Conservation (phyloP, 441 rosid genomes). For the Gossypium laxum region DNA sequence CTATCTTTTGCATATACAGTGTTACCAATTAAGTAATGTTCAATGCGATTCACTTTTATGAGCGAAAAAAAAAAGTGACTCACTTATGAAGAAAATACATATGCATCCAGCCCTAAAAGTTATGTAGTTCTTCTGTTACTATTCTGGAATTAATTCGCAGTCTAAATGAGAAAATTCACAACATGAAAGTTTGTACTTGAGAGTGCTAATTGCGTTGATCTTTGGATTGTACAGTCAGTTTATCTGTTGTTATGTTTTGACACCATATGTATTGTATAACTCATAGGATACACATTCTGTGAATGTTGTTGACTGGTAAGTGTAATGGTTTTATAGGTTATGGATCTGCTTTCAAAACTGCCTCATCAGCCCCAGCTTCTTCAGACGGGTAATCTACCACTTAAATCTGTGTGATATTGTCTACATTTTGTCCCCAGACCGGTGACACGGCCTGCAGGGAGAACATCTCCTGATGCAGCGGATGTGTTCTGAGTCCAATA, state of each 20-base stretch:
- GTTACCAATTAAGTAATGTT: background rate
- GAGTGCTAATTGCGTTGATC: background rate
- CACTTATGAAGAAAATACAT: background rate
- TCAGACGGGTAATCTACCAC: slow-evolving; percentile 60
- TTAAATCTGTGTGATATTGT: slow-evolving; percentile 6
- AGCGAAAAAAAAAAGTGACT: background rate
- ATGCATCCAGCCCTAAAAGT: background rate
- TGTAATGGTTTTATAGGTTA: slow-evolving; percentile 36
- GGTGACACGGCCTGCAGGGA: background rate
- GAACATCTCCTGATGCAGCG: slow-evolving; percentile 1
- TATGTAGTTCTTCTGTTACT: background rate
- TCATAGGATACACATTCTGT: background rate
- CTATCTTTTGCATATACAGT: background rate
- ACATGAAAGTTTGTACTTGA: background rate
- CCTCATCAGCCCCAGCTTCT: slow-evolving; percentile 87
- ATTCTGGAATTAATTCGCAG: background rate
- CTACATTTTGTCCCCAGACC: background rate
- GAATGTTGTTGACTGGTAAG: background rate
- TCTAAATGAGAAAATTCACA: background rate
- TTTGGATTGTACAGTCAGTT: background rate
- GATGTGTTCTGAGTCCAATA: slow-evolving; percentile 4
- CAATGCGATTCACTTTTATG: background rate
- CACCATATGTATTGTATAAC: slow-evolving; percentile 2
- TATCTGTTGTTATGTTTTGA: background rate
- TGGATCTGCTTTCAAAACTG: slow-evolving; percentile 59